Evolutionary conservation across 495 filamentous ascomycete species (phyloP).

Genomic region (Aspergillus biplanus): DNA sequence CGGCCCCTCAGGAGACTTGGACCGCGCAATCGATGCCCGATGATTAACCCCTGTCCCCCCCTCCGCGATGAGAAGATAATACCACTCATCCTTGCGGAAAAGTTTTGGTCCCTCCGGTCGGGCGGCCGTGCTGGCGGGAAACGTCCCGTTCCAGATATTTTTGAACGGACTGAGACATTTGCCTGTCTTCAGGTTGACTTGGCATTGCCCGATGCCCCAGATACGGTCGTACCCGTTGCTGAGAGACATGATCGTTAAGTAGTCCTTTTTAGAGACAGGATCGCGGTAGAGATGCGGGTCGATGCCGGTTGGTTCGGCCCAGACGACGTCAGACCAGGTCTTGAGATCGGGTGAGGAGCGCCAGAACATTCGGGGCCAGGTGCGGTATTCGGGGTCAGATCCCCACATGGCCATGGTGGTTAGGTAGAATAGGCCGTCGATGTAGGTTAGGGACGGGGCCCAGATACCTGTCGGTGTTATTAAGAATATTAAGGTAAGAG

Average conservation of each 20-base stretch:
- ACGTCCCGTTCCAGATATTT: constrained; percentile 7
- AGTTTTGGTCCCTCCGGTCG: neutral
- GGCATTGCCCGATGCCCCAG: constrained; percentile 5
- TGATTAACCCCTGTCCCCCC: neutral
- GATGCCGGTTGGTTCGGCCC: constrained; percentile 1
- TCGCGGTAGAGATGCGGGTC: constrained; percentile 2
- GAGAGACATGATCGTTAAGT: constrained; percentile 5
- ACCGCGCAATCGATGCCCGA: neutral
- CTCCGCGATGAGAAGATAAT: constrained; percentile 2
- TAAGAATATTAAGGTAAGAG: neutral
- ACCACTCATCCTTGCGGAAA: neutral
- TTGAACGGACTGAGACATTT: neutral
- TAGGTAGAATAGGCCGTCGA: constrained; percentile 5
- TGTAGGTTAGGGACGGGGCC: neutral
- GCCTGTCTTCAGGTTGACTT: neutral
- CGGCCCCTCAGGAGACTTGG: neutral
- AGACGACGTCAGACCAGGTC: constrained; percentile 3
- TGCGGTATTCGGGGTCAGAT: neutral
- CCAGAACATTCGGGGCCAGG: constrained; percentile 5
- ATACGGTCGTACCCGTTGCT: constrained; percentile 1
- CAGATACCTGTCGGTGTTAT: neutral
- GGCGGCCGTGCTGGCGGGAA: neutral
- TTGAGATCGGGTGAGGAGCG: constrained; percentile 4
- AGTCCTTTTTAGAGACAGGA: constrained; percentile 5
- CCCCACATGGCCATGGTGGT: neutral